Evolutionary conservation across 73 alveolate species (phyloP).

Genomic region (Symbiodinium natans): DNA sequence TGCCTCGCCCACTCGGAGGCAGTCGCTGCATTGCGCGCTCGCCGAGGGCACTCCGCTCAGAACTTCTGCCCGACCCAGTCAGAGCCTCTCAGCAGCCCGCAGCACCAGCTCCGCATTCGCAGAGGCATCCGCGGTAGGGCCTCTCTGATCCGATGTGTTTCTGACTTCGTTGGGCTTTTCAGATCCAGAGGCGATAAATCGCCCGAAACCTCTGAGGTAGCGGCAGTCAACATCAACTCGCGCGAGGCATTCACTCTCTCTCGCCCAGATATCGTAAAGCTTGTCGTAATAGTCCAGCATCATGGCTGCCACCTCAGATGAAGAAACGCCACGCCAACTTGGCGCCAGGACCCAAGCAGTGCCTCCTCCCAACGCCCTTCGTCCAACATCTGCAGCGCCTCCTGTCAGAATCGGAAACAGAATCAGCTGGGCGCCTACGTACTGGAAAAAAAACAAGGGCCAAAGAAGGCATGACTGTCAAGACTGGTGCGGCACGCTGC

Average conservation of each 20-base stretch:
- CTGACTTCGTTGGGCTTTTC: not conserved
- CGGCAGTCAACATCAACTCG: conserved; percentile 38
- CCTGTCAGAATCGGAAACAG: too few relatives aligned
- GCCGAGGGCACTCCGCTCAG: too few relatives aligned
- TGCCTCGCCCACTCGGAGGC: too few relatives aligned
- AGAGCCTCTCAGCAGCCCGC: conserved; percentile 3
- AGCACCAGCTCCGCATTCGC: conserved; percentile 64
- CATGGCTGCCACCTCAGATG: conserved; percentile 33
- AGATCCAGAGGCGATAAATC: not conserved
- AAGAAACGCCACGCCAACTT: not conserved
- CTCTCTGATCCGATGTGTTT: too few relatives aligned
- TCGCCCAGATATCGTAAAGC: conserved; percentile 50
- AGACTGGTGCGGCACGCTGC: too few relatives aligned
- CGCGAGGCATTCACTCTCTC: not conserved
- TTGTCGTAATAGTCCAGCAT: conserved; percentile 85
- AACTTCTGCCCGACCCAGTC: too few relatives aligned
- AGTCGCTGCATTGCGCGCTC: too few relatives aligned
- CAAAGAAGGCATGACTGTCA: too few relatives aligned
- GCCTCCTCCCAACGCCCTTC: conserved; percentile 65
- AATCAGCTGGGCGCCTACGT: not conserved
- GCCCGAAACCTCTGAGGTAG: not conserved
- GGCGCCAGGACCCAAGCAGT: not conserved
- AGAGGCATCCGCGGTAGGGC: conserved; percentile 44
- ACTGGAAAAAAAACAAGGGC: too few relatives aligned
- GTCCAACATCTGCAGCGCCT: conserved; percentile 55